Base-by-base conservation (phyloP, 805 yeast species). In the Helenozyma rhizophorensis region DNA sequence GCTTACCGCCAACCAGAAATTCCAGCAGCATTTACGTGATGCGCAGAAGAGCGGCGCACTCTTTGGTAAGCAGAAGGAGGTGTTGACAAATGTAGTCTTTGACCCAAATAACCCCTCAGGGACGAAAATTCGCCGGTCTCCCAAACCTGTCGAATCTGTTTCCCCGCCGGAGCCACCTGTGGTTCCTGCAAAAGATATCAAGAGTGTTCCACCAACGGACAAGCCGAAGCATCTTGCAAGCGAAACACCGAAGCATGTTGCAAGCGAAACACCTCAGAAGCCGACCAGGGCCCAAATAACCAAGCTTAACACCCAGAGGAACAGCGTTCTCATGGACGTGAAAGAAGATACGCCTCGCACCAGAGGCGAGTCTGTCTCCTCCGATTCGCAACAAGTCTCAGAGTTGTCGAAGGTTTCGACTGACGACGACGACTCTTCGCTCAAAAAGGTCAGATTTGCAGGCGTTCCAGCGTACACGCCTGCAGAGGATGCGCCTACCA, bases 401-500 rank as follows among this genome's bases (percentile, higher is more conserved):
- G 29, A 24, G 4, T 32, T 37, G 3, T 40, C 50, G 8, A 40
- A 42, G 10, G 36, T 45, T 9, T 40, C 50, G 13, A 21, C 30
- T 8, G 26, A 21, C 11, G 25, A 30, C 14, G 43, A 39, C 6
- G 27, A 33, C 12, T 21, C 23, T 13, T 27, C 33, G 2, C 32
- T 53, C 2, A 74, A 72, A 40, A 71, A 59, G 40, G 80, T 75
- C 9, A 49, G 80, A 21, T 75, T 75, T 40, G 56, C 56, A 4
- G 80, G 79, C 0, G 79, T 75, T 4, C 64, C 73, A 1, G 71
- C 64, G 31, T 75, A 72, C 35, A 47, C 66, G 2, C 74, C 67
- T 21, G 74, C 66, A 6, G 81, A 75, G 48, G 81, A 75, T 52
- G 75, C 74, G 1, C 80, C 80, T 1, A 60, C 76, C 8, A 54